A percentile compares a stretch with the other conserved stretches of the same genome.
Evolutionary conservation across 2,329 filamentous ascomycete species (phyloP).

Genomic region (Bisporella sp.): DNA sequence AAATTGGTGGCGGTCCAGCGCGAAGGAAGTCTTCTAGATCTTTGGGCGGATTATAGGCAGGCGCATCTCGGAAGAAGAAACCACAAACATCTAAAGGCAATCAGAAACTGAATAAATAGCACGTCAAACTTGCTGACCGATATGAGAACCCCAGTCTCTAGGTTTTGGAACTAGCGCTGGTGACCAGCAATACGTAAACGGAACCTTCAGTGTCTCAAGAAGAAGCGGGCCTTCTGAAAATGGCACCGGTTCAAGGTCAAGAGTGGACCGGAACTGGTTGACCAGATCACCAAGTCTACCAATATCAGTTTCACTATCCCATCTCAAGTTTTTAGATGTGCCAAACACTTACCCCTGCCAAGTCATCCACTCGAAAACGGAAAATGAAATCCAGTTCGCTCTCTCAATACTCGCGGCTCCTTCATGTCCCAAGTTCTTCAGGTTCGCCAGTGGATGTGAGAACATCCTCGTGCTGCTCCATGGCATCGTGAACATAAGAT

Average conservation of each 20-base stretch:
- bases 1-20: slow-evolving; percentile 53
- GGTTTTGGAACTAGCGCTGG: slow-evolving; percentile 4
- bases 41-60: slow-evolving; percentile 49
- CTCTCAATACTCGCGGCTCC: slow-evolving; percentile 43
- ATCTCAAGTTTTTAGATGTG: not conserved
- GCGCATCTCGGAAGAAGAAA: slow-evolving; percentile 65
- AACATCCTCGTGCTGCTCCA: slow-evolving; percentile 51
- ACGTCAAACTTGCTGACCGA: slow-evolving; percentile 47
- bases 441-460: slow-evolving; percentile 54
- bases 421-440: slow-evolving; percentile 36
- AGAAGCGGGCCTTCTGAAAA: slow-evolving; percentile 70
- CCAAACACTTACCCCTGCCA: slow-evolving; percentile 54
- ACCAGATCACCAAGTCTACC: slow-evolving; percentile 60
- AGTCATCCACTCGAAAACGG: slow-evolving; percentile 60
- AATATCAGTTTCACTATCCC: not conserved
- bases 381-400: slow-evolving; percentile 61
- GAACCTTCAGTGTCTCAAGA: slow-evolving; percentile 63
- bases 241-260: slow-evolving; percentile 65
- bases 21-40: slow-evolving; percentile 48
- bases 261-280: slow-evolving; percentile 63
- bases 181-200: slow-evolving; percentile 67
- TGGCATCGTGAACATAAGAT: slow-evolving; percentile 72
- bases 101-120: slow-evolving; percentile 61
- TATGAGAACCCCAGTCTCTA: slow-evolving; percentile 3
- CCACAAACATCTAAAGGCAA: slow-evolving; percentile 65